phyloP scores from a whole-genome alignment of 2,329 filamentous ascomycete species.

The Phaeosphaeriaceae sp. region DNA sequence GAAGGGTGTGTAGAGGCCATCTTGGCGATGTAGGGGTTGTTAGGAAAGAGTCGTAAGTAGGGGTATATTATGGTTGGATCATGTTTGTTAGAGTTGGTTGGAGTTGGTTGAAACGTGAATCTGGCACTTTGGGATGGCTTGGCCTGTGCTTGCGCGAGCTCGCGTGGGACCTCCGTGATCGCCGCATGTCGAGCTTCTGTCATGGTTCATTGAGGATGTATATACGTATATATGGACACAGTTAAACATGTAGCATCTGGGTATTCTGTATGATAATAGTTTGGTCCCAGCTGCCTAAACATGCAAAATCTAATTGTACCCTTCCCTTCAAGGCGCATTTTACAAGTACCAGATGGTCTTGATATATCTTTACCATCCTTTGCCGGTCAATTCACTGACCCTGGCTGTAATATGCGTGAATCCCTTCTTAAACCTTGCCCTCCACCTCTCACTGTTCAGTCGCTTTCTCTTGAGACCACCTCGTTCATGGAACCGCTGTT shows the following conservation, averaged over 20 bases:
- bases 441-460: slow-evolving; percentile 72
- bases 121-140: neutral
- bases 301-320: neutral
- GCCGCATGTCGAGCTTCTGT: neutral
- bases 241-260: too few species aligned
- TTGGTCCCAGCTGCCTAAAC: neutral
- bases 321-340: neutral
- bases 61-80: neutral
- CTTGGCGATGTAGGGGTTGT: too few species aligned
- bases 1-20: neutral
- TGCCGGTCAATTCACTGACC: slow-evolving; percentile 72
- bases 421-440: slow-evolving; percentile 69
- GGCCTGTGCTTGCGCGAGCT: neutral
- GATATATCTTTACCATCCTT: slow-evolving; percentile 71
- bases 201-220: too few species aligned
- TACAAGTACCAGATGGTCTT: neutral
- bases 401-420: slow-evolving; percentile 70
- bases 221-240: too few species aligned
- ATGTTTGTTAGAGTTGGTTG: neutral
- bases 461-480: slow-evolving; percentile 79
- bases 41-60: neutral
- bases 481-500: slow-evolving; percentile 76
- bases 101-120: slow-evolving; percentile 1
- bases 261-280: too few species aligned
- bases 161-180: neutral